phyloP scores from a whole-genome alignment of 106 monocot species.

The Xerophyta viscosa region DNA sequence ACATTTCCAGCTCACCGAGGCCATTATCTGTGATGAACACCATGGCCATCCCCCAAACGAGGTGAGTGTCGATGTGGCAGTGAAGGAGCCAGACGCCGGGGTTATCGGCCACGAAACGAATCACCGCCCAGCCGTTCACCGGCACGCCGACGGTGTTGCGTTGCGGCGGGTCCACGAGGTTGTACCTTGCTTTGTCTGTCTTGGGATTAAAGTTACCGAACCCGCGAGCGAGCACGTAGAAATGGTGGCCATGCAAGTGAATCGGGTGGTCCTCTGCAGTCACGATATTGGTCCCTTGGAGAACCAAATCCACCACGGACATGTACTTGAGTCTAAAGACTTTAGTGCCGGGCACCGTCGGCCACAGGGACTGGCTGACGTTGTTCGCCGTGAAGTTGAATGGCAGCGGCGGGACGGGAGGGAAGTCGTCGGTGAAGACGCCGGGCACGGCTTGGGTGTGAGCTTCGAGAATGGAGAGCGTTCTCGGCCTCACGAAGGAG shows the following conservation, averaged over 20 bases:
- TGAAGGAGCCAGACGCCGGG: conserved; percentile 65
- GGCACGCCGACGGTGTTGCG: conserved; percentile 57
- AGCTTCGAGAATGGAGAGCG: conserved; percentile 40
- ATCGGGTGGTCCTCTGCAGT: conserved; percentile 56
- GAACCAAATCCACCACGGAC: conserved; percentile 42
- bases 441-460: conserved; percentile 24
- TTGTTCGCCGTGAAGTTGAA: conserved; percentile 48
- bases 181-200: conserved; percentile 36
- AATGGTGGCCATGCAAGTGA: conserved; percentile 63
- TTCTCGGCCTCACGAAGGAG: conserved; percentile 34
- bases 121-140: conserved; percentile 53
- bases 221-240: conserved; percentile 49
- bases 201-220: conserved; percentile 53
- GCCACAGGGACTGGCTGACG: conserved; percentile 30
- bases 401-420: conserved; percentile 32
- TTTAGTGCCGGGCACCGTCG: conserved; percentile 34
- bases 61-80: conserved; percentile 63
- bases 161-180: conserved; percentile 47
- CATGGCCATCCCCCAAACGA: conserved; percentile 62
- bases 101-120: conserved; percentile 59
- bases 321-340: conserved; percentile 38
- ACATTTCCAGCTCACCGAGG: conserved; percentile 26
- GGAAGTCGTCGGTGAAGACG: conserved; percentile 52
- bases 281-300: conserved; percentile 52
- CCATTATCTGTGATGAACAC: conserved; percentile 62